Conservation (phyloP, 2,329 filamentous ascomycete species). For the Lasiodiplodia gonubiensis region DNA sequence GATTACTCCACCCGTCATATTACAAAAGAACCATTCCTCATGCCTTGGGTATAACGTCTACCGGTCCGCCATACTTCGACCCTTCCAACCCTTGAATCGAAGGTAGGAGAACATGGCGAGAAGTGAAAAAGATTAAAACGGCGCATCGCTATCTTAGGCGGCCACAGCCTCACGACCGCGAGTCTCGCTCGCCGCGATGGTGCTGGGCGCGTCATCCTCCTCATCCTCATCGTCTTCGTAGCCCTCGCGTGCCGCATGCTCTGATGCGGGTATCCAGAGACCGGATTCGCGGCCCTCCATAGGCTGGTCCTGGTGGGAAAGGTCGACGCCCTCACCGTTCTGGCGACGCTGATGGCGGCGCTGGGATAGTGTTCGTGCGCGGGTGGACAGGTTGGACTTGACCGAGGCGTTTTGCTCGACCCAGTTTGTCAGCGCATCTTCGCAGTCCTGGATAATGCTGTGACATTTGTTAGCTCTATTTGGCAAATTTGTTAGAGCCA, state of each 20-base stretch:
- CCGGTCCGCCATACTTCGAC: conserved; percentile 6
- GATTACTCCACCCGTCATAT: conserved; percentile 9
- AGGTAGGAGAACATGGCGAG: not conserved
- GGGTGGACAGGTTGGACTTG: conserved; percentile 82
- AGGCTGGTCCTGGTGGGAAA: conserved; percentile 81
- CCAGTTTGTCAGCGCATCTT: conserved; percentile 97
- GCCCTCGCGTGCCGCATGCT: conserved; percentile 66
- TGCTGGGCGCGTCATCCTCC: conserved; percentile 51
- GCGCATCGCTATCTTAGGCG: not conserved
- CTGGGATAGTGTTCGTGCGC: conserved; percentile 85
- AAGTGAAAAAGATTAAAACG: not conserved
- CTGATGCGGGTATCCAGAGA: conserved; percentile 77
- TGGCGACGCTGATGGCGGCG: conserved; percentile 73
- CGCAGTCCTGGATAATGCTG: conserved; percentile 97
- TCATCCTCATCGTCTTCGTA: conserved; percentile 71
- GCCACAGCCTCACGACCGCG: conserved; percentile 55
- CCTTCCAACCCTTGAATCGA: not conserved
- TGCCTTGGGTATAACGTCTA: conserved; percentile 24
- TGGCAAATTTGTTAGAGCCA: not conserved
- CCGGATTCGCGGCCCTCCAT: conserved; percentile 75
- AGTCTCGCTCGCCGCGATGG: conserved; percentile 45
- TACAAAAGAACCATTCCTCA: conserved; percentile 1
- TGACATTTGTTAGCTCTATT: conserved; percentile 33
- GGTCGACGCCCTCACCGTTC: conserved; percentile 75
- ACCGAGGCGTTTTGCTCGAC: conserved; percentile 89